phyloP scores from a whole-genome alignment of 2,329 filamentous ascomycete species.

The Aspergillus tamarii region DNA sequence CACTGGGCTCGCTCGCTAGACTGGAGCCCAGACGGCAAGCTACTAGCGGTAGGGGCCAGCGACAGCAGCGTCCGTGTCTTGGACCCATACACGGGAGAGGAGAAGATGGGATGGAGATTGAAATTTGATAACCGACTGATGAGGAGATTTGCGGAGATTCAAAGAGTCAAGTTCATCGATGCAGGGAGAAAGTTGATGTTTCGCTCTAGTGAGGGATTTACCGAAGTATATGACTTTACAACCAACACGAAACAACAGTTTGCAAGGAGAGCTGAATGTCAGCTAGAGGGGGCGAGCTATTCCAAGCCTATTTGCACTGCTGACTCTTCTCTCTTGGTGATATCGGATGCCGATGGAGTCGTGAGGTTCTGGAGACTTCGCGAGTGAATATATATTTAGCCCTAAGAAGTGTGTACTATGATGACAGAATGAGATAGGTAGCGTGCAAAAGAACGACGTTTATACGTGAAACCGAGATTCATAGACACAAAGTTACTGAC shows the following conservation, averaged over 20 bases:
- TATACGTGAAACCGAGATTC: neutral
- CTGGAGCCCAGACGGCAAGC: no score
- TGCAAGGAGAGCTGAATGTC: no score
- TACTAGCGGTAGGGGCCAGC: neutral
- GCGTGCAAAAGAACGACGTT: neutral
- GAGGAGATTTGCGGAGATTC: neutral
- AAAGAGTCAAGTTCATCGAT: neutral
- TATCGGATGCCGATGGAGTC: no score
- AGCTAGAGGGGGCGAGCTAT: no score
- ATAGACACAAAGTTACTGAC: neutral
- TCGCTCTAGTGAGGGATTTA: no score
- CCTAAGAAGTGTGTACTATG: neutral
- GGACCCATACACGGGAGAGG: neutral
- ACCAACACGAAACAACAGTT: no score
- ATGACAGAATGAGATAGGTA: neutral
- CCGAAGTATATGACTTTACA: no score
- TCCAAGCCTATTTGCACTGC: no score
- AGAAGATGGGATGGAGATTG: neutral
- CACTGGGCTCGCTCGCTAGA: no score
- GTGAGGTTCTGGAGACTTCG: neutral
- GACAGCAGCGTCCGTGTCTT: neutral
- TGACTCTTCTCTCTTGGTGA: no score
- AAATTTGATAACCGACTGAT: neutral
- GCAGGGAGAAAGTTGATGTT: neutral
- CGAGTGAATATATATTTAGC: neutral